phyloP scores from a whole-genome alignment of 73 alveolate genomes.

The Breviolum minutum region DNA sequence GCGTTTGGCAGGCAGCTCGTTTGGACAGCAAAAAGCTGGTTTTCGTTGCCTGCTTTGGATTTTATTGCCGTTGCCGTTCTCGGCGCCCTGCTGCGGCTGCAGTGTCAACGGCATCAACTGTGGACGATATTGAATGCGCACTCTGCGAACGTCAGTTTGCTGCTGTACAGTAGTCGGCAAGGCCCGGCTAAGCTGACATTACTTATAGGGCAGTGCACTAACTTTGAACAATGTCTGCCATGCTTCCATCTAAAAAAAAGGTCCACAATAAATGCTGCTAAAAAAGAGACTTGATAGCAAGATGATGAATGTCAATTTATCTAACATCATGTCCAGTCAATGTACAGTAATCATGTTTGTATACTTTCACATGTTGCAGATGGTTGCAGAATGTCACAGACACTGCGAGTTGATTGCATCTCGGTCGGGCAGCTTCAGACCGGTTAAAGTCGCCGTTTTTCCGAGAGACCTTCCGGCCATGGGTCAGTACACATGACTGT shows the following conservation, averaged over 20 bases:
- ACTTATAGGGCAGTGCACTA: background rate
- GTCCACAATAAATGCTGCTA: too few relatives aligned
- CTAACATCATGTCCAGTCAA: background rate
- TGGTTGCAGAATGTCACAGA: too few relatives aligned
- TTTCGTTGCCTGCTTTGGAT: background rate
- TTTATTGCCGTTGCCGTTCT: too few relatives aligned
- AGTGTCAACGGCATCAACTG: too few relatives aligned
- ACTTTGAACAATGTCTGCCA: constrained; percentile 7
- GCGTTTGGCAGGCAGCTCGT: constrained; percentile 1
- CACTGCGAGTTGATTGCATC: background rate
- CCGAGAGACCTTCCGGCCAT: background rate
- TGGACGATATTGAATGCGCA: background rate
- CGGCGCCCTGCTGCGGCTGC: background rate
- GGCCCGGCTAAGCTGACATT: constrained; percentile 14
- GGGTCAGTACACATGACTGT: background rate
- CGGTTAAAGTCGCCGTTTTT: constrained; percentile 33
- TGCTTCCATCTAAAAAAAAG: background rate
- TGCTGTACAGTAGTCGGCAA: constrained; percentile 20
- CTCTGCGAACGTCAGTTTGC: constrained; percentile 65
- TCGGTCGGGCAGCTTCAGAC: constrained; percentile 23
- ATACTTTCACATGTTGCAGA: too few relatives aligned
- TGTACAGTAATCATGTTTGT: background rate
- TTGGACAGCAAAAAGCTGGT: constrained; percentile 49
- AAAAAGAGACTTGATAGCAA: background rate
- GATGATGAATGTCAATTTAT: background rate